These are phyloP conservation scores for Zymoseptoria pseudotritici DNA, from an alignment of 2,329 filamentous ascomycete genomes.

Conservation along the genomic window DNA sequence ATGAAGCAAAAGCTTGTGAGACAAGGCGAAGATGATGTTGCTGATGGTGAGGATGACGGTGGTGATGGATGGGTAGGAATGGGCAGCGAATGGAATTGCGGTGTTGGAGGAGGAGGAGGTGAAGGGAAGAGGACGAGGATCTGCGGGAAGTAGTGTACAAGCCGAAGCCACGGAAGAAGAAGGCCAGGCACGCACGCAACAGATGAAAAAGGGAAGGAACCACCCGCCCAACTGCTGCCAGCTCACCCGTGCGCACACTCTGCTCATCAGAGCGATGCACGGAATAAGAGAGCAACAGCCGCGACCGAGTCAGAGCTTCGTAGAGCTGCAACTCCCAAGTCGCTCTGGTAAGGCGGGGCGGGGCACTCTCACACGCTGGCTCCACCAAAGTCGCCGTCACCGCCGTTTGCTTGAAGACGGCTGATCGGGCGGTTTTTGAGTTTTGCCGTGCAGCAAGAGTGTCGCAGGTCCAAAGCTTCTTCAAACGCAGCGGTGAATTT, in stretches of 20 bases:
- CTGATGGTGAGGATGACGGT: neutral
- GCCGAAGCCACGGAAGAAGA: neutral
- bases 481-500: constrained; percentile 12
- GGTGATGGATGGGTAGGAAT: neutral
- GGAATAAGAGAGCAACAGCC: neutral
- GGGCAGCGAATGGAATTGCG: constrained; percentile 1
- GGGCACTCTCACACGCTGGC: neutral
- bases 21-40: neutral
- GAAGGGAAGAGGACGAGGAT: neutral
- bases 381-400: neutral
- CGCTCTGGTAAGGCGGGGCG: neutral
- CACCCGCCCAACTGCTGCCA: neutral
- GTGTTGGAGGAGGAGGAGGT: neutral
- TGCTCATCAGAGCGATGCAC: neutral
- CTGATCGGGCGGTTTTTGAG: constrained; percentile 9
- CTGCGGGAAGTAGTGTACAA: constrained; percentile 2
- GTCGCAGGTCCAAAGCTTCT: constrained; percentile 8
- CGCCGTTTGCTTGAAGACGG: neutral
- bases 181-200: neutral
- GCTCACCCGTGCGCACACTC: neutral
- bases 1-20: neutral
- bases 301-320: neutral
- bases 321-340: neutral
- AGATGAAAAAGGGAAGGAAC: neutral
- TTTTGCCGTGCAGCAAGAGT: constrained; percentile 14